Conservation (phyloP, 495 filamentous ascomycete species). For the Hypoxylon subgilvum region DNA sequence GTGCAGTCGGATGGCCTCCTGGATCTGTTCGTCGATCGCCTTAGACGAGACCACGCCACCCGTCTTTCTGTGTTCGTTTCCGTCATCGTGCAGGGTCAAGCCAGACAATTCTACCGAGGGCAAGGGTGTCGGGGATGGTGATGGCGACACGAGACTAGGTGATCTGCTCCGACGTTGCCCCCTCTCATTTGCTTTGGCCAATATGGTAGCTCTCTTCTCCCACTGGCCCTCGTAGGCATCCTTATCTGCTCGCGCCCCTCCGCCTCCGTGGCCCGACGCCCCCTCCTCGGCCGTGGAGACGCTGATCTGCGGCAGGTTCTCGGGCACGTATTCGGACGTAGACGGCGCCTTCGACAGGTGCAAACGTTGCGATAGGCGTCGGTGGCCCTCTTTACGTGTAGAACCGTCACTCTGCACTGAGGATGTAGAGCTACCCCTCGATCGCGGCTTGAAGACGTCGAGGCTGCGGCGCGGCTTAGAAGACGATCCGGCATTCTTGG, state of each 20-base stretch:
- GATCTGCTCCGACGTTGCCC: constrained; percentile 49
- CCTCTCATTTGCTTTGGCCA: constrained; percentile 70
- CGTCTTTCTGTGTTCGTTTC: constrained; percentile 23
- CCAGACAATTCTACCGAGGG: constrained; percentile 30
- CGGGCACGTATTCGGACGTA: constrained; percentile 76
- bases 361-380: constrained; percentile 71
- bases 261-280: constrained; percentile 39
- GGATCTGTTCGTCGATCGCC: constrained; percentile 76
- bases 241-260: constrained; percentile 42
- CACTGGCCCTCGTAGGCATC: constrained; percentile 64
- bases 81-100: constrained; percentile 33
- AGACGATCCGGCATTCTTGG: constrained; percentile 37
- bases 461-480: constrained; percentile 40
- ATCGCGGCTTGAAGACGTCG: constrained; percentile 44
- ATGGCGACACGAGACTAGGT: constrained; percentile 32
- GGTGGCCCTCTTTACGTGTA: constrained; percentile 44
- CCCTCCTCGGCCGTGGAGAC: constrained; percentile 48
- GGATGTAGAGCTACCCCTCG: constrained; percentile 58
- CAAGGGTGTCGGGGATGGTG: constrained; percentile 32
- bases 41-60: constrained; percentile 52
- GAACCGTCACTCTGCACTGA: constrained; percentile 47
- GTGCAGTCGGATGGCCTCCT: constrained; percentile 94
- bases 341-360: constrained; percentile 66
- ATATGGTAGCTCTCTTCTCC: constrained; percentile 87
- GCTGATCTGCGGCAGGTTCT: constrained; percentile 75